Percentiles rank a stretch among this genome's conserved stretches.
These are phyloP conservation scores for Penicillium occitanis DNA, from an alignment of 2,329 filamentous ascomycete species.

Conservation along the genomic window DNA sequence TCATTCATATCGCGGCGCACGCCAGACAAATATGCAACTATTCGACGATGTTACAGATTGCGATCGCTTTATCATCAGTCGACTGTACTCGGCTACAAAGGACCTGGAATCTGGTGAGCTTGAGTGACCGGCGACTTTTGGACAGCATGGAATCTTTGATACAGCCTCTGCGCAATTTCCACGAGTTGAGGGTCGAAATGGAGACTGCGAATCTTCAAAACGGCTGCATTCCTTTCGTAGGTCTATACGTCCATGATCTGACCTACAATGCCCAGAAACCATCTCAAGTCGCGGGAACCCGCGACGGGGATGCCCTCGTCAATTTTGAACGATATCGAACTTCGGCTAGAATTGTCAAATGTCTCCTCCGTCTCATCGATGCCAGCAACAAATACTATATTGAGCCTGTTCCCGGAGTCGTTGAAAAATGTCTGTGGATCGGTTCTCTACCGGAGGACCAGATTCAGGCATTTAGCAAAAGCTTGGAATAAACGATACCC, in stretches of 20 bases:
- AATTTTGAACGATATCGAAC: constrained; percentile 68
- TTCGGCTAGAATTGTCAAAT: constrained; percentile 65
- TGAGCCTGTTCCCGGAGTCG: constrained; percentile 56
- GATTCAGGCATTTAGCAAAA: constrained; percentile 50
- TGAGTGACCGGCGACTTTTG: constrained; percentile 55
- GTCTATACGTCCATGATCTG: constrained; percentile 65
- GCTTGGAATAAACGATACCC: constrained; percentile 36
- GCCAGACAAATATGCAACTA: constrained; percentile 62
- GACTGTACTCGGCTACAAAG: constrained; percentile 58
- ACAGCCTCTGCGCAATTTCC: constrained; percentile 63
- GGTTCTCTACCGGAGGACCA: constrained; percentile 60
- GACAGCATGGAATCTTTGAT: constrained; percentile 61
- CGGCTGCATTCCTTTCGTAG: constrained; percentile 66
- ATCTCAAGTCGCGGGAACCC: constrained; percentile 53
- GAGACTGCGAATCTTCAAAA: constrained; percentile 58
- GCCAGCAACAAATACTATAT: constrained; percentile 63
- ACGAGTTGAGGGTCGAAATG: constrained; percentile 63
- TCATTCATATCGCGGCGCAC: constrained; percentile 62
- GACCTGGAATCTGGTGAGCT: constrained; percentile 60
- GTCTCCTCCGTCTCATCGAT: constrained; percentile 61
- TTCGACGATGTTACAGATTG: constrained; percentile 65
- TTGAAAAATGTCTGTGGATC: constrained; percentile 65
- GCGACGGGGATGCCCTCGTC: constrained; percentile 55
- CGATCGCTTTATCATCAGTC: constrained; percentile 60
- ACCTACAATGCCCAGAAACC: constrained; percentile 68